Evolutionary conservation across 2,329 filamentous ascomycete species (phyloP).

Genomic region (Didymellaceae sp.): DNA sequence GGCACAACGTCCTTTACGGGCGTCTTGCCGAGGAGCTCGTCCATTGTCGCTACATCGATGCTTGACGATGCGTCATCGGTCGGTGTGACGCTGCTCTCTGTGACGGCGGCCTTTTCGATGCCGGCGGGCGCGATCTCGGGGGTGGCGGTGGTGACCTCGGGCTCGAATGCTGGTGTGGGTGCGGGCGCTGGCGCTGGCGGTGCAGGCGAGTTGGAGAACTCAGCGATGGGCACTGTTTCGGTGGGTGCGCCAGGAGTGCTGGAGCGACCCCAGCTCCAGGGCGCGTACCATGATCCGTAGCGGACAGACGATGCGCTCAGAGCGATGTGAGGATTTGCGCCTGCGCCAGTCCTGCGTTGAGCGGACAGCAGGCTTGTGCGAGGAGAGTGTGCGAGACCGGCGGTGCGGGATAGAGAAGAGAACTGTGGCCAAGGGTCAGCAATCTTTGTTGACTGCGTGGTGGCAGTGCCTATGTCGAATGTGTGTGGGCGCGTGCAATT

Average conservation of each 20-base stretch:
- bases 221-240: constrained; percentile 27
- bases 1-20: constrained; percentile 23
- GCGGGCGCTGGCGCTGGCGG: constrained; percentile 10
- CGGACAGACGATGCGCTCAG: constrained; percentile 35
- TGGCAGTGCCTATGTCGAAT: constrained; percentile 4
- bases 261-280: constrained; percentile 44
- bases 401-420: constrained; percentile 39
- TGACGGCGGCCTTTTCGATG: constrained; percentile 39
- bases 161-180: constrained; percentile 21
- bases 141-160: constrained; percentile 38
- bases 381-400: constrained; percentile 23
- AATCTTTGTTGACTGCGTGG: background rate
- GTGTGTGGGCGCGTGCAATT: constrained; percentile 2
- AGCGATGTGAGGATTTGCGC: constrained; percentile 22
- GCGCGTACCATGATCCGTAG: constrained; percentile 45
- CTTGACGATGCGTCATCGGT: constrained; percentile 14
- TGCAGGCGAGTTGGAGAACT: constrained; percentile 27
- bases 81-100: constrained; percentile 26
- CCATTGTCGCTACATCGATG: constrained; percentile 25
- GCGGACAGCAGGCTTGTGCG: constrained; percentile 36
- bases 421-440: constrained; percentile 31
- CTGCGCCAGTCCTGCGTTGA: constrained; percentile 35
- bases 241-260: constrained; percentile 32
- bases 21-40: constrained; percentile 28
- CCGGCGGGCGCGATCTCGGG: constrained; percentile 47